Evolutionary conservation across 208 protist genomes (phyloP).

Genomic region (Balamuthia mandrillaris): DNA sequence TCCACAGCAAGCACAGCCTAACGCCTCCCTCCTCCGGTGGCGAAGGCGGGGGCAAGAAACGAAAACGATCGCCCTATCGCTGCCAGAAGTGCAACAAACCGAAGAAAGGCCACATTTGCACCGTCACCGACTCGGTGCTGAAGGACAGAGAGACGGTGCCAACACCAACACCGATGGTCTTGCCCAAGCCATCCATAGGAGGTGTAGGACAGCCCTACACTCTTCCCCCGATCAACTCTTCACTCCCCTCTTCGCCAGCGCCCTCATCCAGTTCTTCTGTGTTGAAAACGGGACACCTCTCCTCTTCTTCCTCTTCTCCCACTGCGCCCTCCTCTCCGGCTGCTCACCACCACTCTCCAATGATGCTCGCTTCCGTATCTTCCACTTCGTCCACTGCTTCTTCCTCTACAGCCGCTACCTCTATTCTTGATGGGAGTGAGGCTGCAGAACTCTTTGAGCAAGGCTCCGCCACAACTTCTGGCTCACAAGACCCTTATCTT

Average conservation of each 20-base stretch:
- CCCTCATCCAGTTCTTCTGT: background rate
- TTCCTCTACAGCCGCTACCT: background rate
- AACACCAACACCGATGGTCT: background rate
- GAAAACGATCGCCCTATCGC: background rate
- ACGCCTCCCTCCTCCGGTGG: background rate
- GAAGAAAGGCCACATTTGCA: conserved; percentile 40
- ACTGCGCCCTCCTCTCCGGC: background rate
- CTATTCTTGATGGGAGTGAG: too few species aligned
- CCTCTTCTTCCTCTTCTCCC: background rate
- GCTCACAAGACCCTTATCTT: background rate
- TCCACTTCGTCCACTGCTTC: background rate
- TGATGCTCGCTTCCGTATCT: background rate
- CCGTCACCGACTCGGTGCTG: background rate
- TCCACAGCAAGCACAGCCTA: too few species aligned
- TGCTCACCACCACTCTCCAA: background rate
- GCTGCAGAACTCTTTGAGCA: too few species aligned
- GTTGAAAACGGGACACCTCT: background rate
- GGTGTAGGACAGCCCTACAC: background rate
- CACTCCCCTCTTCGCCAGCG: background rate
- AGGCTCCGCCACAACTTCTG: too few species aligned
- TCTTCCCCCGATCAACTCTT: background rate
- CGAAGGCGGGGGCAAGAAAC: background rate
- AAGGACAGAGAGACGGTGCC: conserved; percentile 1
- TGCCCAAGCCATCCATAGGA: background rate
- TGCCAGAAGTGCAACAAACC: conserved; percentile 38